These are phyloP conservation scores for Coemansia sp. DNA, from an alignment of 192 early-diverging fungal genomes.

Conservation along the genomic window DNA sequence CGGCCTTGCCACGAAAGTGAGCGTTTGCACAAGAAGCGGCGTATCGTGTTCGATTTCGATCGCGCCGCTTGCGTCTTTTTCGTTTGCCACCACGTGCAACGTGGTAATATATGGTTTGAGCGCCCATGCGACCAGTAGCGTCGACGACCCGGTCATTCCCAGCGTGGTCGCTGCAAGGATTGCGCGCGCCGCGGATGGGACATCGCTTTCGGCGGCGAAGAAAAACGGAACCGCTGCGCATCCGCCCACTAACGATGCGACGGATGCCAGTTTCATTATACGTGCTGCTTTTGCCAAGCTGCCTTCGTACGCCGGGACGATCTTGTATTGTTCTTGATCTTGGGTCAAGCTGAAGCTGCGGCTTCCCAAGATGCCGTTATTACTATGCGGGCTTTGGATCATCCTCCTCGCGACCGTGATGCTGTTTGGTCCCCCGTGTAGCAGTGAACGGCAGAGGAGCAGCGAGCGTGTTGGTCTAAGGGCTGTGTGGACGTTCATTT, in stretches of 20 bases:
- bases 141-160: slow-evolving; percentile 51
- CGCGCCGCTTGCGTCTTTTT: background rate
- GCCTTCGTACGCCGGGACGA: slow-evolving; percentile 29
- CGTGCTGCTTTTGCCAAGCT: slow-evolving; percentile 38
- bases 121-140: slow-evolving; percentile 39
- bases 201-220: slow-evolving; percentile 46
- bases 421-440: too few species aligned
- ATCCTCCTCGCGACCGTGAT: background rate
- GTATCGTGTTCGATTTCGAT: slow-evolving; percentile 8
- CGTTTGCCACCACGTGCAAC: slow-evolving; percentile 5
- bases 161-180: slow-evolving; percentile 43
- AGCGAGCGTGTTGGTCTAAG: background rate
- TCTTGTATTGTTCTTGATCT: background rate
- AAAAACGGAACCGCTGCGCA: slow-evolving; percentile 47
- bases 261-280: slow-evolving; percentile 52
- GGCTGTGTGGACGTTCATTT: background rate
- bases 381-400: background rate
- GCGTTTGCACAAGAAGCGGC: slow-evolving; percentile 40
- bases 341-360: background rate
- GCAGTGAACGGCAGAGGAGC: background rate
- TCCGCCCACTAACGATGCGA: slow-evolving; percentile 45
- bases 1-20: slow-evolving; percentile 38
- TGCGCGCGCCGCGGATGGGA: slow-evolving; percentile 37
- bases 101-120: slow-evolving; percentile 38
- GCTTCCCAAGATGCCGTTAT: background rate